These are phyloP conservation scores for Pythium phragmitis DNA, from an alignment of 352 stramenopile genomes.

Conservation along the genomic window DNA sequence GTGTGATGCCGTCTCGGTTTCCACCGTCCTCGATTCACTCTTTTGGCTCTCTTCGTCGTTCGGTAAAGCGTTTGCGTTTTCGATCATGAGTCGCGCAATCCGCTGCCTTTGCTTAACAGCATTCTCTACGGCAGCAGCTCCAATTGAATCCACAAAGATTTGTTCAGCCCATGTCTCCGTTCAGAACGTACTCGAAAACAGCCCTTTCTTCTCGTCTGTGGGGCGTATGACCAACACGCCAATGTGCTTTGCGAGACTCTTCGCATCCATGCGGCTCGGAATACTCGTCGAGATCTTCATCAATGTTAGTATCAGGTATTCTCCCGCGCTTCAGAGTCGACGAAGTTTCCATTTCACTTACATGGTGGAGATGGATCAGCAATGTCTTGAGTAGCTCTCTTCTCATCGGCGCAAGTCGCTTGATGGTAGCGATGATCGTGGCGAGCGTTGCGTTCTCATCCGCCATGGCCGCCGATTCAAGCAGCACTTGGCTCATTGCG, in stretches of 20 bases:
- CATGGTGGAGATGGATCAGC: conserved; percentile 45
- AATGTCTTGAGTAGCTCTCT: conserved; percentile 53
- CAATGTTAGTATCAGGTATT: neutral
- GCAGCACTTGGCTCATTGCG: conserved; percentile 32
- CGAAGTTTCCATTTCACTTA: conserved; percentile 18
- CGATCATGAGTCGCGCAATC: conserved; percentile 51
- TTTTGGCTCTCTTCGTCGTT: conserved; percentile 28
- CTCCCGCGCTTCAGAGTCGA: neutral
- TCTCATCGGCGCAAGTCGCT: conserved; percentile 33
- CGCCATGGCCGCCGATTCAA: conserved; percentile 23
- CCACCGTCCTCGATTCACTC: neutral
- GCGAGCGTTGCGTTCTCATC: conserved; percentile 7
- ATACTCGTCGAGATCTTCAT: conserved; percentile 41
- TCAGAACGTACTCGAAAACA: conserved; percentile 37
- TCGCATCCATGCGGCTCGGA: conserved; percentile 41
- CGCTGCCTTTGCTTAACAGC: conserved; percentile 36
- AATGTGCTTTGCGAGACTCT: conserved; percentile 39
- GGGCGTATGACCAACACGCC: conserved; percentile 44
- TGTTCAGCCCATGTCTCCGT: neutral
- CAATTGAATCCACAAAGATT: neutral
- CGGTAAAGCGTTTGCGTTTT: conserved; percentile 38
- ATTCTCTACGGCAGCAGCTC: conserved; percentile 11
- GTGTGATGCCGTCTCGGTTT: neutral
- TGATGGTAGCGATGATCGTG: conserved; percentile 32
- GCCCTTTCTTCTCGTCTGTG: conserved; percentile 25